Conservation (phyloP, 2,329 filamentous ascomycete species). For the Chaetothyriales sp. region DNA sequence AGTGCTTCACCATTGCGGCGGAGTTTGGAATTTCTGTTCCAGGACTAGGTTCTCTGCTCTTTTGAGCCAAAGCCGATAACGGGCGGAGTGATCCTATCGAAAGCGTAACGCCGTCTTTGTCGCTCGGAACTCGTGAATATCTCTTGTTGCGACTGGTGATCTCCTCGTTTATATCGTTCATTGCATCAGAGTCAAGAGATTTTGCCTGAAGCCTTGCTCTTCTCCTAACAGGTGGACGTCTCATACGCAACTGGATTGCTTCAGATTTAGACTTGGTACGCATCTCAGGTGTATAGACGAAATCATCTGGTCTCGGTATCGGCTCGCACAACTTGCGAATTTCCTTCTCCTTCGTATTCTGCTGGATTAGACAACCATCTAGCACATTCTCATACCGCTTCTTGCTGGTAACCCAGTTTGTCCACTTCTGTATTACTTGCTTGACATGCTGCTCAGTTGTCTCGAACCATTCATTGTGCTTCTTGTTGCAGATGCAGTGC, state of each 20-base stretch:
- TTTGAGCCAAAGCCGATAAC: neutral
- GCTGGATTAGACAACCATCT: neutral
- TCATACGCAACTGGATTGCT: neutral
- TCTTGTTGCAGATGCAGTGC: slow-evolving; percentile 2
- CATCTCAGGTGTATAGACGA: neutral
- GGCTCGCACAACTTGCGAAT: neutral
- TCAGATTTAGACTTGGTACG: neutral
- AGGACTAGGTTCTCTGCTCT: neutral
- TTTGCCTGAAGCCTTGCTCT: neutral
- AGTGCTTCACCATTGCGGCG: neutral
- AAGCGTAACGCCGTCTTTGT: neutral
- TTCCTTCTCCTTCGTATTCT: neutral
- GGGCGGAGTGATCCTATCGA: slow-evolving; percentile 1
- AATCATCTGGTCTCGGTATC: neutral
- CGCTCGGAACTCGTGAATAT: no score
- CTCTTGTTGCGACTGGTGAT: neutral
- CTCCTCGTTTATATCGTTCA: neutral
- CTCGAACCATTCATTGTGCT: slow-evolving; percentile 7
- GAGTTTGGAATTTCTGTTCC: neutral
- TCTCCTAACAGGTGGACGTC: neutral
- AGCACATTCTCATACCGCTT: neutral
- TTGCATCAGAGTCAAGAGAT: neutral
- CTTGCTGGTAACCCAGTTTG: neutral
- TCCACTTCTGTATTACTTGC: slow-evolving; percentile 7
- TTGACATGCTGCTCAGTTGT: slow-evolving; percentile 1